These are phyloP conservation scores for Arachnomyces sp. DNA, from an alignment of 2,329 filamentous ascomycete genomes.

Conservation along the genomic window DNA sequence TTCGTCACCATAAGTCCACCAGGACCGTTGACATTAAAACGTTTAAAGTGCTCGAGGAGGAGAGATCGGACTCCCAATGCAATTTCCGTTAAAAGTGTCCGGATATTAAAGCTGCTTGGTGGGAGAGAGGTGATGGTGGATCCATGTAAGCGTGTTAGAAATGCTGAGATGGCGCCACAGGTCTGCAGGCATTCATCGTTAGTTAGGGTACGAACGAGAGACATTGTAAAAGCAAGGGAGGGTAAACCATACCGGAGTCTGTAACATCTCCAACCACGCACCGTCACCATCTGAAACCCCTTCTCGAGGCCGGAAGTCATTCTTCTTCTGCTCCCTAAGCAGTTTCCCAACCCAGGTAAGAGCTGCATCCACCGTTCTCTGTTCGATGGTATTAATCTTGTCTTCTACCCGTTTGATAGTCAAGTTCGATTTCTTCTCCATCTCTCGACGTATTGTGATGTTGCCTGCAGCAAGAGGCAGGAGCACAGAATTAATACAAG, in stretches of 20 bases:
- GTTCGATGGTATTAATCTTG: conserved; percentile 67
- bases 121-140: conserved; percentile 59
- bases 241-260: conserved; percentile 54
- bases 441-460: conserved; percentile 79
- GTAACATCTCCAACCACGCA: conserved; percentile 61
- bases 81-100: conserved; percentile 74
- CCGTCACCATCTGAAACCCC: conserved; percentile 45
- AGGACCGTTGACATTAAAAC: conserved; percentile 85
- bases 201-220: conserved; percentile 2
- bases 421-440: conserved; percentile 72
- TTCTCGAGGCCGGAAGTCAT: conserved; percentile 83
- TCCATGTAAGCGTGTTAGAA: conserved; percentile 62
- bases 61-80: conserved; percentile 69
- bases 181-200: conserved; percentile 40
- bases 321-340: conserved; percentile 72
- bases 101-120: conserved; percentile 66
- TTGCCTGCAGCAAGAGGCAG: conserved; percentile 84
- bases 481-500: conserved; percentile 82
- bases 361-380: conserved; percentile 63
- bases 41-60: conserved; percentile 88
- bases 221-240: neutral
- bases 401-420: conserved; percentile 74
- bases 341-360: conserved; percentile 68
- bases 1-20: conserved; percentile 93
- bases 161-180: conserved; percentile 72